Evolutionary conservation across 2,329 filamentous ascomycete species (phyloP), one percentile per base, ranked within the genome.

Genomic region (Aspergillus puulaauensis): DNA sequence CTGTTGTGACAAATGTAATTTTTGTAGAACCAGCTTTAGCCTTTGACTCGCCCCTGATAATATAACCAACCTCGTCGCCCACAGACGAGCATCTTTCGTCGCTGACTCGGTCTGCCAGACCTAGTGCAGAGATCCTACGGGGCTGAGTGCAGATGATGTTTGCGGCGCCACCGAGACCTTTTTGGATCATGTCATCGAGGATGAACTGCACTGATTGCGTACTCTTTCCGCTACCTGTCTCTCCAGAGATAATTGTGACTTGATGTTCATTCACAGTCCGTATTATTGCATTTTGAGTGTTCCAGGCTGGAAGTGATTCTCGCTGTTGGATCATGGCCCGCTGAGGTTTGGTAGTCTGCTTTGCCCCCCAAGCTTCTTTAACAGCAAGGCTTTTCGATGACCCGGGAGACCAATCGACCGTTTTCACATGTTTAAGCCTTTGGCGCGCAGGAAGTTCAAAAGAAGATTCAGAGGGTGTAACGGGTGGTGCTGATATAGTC

Each of bases 111-210:
- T 99, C 95, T 2, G 95, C 96, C 58, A 99, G 83, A 50, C 95
- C 93, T 9, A 99, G 83, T 2, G 95, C 95, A 27, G 93, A 97
- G 61, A 99, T 98, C 72, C 95, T 86, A 57, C 95, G 87, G 21
- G 95, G 95, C 68, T 99, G 95, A 0, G 95, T 99, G 68, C 96
- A 96, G 59, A 99, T 86, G 61, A 99, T 96, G 68, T 96, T 97
- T 33, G 88, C 90, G 12, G 85, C 85, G 12, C 84, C 84, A 2
- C 93, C 95, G 8, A 96, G 80, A 7, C 88, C 85, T 46, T 84
- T 82, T 60, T 84, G 82, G 66, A 97, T 96, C 62, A 98, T 79
- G 66, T 98, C 91, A 68, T 99, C 95, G 1, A 99, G 81, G 44
- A 99, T 83, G 73, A 98, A 99, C 73, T 99, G 95, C 35, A 98